Conservation (phyloP, 1,139 yeast genomes). For the Geotrichum phurueaensis region DNA sequence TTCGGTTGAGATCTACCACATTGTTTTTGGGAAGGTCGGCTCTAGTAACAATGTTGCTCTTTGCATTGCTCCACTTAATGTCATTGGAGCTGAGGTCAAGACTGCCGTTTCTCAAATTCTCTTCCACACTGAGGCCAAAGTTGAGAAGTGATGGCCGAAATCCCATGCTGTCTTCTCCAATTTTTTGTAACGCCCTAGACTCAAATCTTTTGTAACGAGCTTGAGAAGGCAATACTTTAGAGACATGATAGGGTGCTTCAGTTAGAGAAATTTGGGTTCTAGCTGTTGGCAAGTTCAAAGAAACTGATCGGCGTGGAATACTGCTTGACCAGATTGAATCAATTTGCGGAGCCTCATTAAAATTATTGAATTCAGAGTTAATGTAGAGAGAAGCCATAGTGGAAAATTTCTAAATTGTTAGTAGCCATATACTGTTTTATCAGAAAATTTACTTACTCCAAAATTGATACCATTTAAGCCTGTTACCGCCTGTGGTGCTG, state of each 20-base stretch:
- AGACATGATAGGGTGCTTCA: neutral
- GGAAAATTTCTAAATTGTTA: conserved; percentile 4
- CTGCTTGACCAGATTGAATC: neutral
- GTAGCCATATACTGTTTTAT: conserved; percentile 2
- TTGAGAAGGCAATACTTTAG: neutral
- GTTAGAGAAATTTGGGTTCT: neutral
- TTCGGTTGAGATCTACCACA: conserved; percentile 36
- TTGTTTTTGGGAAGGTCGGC: conserved; percentile 34
- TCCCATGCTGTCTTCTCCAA: neutral
- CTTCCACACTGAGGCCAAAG: conserved; percentile 10
- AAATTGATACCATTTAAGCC: conserved; percentile 21
- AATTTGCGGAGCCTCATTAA: neutral
- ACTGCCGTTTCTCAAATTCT: conserved; percentile 22
- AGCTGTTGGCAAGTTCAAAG: neutral
- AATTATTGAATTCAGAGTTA: neutral
- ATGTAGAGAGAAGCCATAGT: conserved; percentile 9
- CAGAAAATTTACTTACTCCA: conserved; percentile 15
- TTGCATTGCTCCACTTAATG: neutral
- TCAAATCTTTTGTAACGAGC: neutral
- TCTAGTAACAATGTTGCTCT: conserved; percentile 25
- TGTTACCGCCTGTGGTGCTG: conserved; percentile 30
- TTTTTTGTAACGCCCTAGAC: neutral
- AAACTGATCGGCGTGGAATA: neutral
- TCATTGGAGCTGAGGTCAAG: conserved; percentile 17
- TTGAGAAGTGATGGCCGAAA: neutral